Evolutionary conservation across 2,329 filamentous ascomycete species (phyloP), one percentile per base, ranked within the genome.

Genomic region (Botrytis galanthina): DNA sequence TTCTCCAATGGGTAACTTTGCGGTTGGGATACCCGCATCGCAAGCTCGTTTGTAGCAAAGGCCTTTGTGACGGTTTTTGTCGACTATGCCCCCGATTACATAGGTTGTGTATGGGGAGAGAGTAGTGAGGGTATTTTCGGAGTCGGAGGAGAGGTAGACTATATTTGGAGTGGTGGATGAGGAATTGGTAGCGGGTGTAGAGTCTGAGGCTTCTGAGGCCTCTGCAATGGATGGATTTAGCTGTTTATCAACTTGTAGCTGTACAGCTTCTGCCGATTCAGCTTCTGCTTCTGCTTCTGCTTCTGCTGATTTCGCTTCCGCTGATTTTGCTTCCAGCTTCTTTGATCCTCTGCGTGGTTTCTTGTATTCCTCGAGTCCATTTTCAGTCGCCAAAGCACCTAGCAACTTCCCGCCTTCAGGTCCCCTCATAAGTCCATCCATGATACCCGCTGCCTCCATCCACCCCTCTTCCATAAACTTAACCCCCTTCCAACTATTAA

Each of bases 31-130:
- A 0, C 93, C 93, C 75, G 87, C 87, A 72, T 91, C 89, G 71
- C 88, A 86, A 0, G 96, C 96, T 26, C 92, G 87, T 78, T 91
- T 92, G 86, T 97, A 94, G 83, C 96, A 99, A 54, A 99, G 86
- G 0, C 93, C 94, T 84, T 99, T 99, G 83, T 99, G 92, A 62
- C 96, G 89, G 83, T 99, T 99, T 84, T 95, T 95, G 84, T 99
- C 96, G 39, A 99, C 96, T 51, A 99, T 86, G 0, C 95, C 96
- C 51, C 96, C 96, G 73, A 99, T 92, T 75, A 99, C 92, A 82
- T 99, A 99, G 74, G 90, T 95, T 75, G 92, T 94, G 83, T 96
- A 92, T 0, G 95, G 93, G 81, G 95, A 94, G 61, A 99, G 87
- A 61, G 92, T 88, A 9, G 92, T 91, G 44, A 99, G 87, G 0